A percentile compares a stretch with the other conserved stretches of the same genome.
Conservation (phyloP, 257 asterid genomes). For the Plectranthus barbatus region DNA sequence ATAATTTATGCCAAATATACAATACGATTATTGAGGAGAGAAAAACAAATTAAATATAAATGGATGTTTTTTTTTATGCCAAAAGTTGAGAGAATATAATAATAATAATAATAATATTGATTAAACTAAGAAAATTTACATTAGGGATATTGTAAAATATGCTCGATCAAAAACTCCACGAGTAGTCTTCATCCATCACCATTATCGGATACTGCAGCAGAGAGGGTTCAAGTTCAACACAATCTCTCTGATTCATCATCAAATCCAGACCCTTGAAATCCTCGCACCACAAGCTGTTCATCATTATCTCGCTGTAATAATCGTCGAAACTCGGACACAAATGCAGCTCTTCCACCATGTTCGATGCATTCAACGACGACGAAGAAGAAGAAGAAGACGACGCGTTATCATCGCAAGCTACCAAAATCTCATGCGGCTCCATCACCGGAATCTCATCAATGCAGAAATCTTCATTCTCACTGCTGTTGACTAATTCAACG, state of each 20-base stretch:
- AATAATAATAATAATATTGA: too few species aligned
- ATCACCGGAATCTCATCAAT: constrained; percentile 68
- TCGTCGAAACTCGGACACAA: constrained; percentile 33
- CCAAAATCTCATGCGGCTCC: constrained; percentile 57
- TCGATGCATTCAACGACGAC: constrained; percentile 15
- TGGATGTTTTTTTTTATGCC: constrained; percentile 11
- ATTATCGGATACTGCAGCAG: constrained; percentile 13
- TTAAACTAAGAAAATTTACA: constrained; percentile 10
- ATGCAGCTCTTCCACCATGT: constrained; percentile 28
- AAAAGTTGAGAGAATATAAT: constrained; percentile 16
- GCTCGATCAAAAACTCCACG: constrained; percentile 17
- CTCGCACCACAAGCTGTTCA: constrained; percentile 40
- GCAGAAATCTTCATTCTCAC: constrained; percentile 63
- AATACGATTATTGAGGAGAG: neutral
- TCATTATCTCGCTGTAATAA: constrained; percentile 33
- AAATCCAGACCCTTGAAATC: constrained; percentile 46
- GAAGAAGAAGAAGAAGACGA: constrained; percentile 26
- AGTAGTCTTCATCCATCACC: constrained; percentile 10
- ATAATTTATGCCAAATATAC: too few species aligned
- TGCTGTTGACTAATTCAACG: constrained; percentile 27
- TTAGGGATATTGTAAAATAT: too few species aligned
- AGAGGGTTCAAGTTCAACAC: neutral
- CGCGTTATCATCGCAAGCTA: constrained; percentile 16
- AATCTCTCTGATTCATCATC: constrained; percentile 22
- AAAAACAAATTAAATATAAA: neutral